Evolutionary conservation across 768 basidiomycete species (phyloP), one percentile per base, ranked within the genome.

Genomic region (Mycena crocata): DNA sequence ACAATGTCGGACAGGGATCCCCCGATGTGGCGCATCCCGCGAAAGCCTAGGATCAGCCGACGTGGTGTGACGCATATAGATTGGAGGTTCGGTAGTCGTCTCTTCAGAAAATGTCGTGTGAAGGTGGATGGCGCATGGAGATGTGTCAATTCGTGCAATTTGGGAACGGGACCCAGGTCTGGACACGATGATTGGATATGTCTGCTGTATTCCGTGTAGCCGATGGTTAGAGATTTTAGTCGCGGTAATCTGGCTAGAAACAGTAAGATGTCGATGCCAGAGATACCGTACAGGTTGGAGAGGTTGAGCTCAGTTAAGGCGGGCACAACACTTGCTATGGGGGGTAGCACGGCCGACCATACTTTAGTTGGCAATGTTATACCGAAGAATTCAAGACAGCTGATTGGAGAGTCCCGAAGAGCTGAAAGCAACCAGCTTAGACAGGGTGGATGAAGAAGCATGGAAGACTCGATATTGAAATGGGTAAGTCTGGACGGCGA

Each of bases 171-270:
- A 23, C 34, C 64, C 14, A 65, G 64, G 48, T 66, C 69, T 34
- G 69, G 65, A 26, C 52, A 70, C 15, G 65, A 42, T 8, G 62
- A 67, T 40, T 70, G 69, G 30, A 64, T 45, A 23, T 31, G 57
- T 17, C 57, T 37, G 56, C 57, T 63, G 62, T 64, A 70, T 34
- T 70, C 69, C 21, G 69, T 70, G 42, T 70, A 67, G 2, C 69
- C 65, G 37, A 70, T 61, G 52, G 57, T 59, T 8, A 66, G 62
- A 19, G 17, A 34, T 28, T 55, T 59, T 2, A 70, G 65, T 23
- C 49, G 62, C 5, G 57, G 45, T 21, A 70, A 55, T 57, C 61
- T 70, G 57, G 57, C 46, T 31, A 70, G 39, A 51, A 67, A 66
- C 3, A 60, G 56, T 51, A 70, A 42, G 46, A 67, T 64, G 40